Percentiles rank a stretch among this genome's conserved stretches.
phyloP scores from a whole-genome alignment of 2,329 filamentous ascomycete genomes.

The Herpotrichia juniperi region DNA sequence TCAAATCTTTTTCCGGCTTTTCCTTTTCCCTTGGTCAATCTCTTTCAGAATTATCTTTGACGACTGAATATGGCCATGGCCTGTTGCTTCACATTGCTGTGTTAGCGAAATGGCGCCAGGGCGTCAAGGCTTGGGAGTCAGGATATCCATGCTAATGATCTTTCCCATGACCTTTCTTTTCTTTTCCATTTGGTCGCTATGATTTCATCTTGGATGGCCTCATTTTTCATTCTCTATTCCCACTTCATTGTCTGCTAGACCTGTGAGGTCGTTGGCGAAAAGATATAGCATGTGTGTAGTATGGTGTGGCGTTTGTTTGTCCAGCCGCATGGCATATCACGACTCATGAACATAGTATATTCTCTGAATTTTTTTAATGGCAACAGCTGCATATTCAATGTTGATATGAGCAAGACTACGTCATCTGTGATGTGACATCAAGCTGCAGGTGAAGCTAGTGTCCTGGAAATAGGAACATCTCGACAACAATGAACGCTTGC shows the following conservation, averaged over 20 bases:
- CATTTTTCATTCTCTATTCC: conserved; percentile 4
- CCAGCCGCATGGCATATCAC: conserved; percentile 1
- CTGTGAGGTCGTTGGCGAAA: not conserved
- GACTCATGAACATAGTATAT: conserved; percentile 4
- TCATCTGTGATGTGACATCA: conserved; percentile 8
- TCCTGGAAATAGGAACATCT: not conserved
- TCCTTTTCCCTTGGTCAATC: not conserved
- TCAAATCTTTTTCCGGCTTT: not conserved
- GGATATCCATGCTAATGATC: conserved; percentile 7
- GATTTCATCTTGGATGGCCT: conserved; percentile 2
- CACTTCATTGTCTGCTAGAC: not conserved
- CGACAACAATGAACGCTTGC: not conserved
- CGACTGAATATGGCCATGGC: not conserved
- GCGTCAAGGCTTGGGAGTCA: conserved; percentile 9
- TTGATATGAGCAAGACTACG: not conserved
- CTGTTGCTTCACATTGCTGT: not conserved
- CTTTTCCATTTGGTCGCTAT: not conserved
- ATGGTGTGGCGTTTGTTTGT: not conserved
- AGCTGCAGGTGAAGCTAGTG: conserved; percentile 1
- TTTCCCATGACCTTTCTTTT: conserved; percentile 7
- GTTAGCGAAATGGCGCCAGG: conserved; percentile 6
- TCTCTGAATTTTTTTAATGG: not conserved
- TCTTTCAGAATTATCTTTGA: not conserved
- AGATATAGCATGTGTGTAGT: not conserved
- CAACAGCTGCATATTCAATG: not conserved